Conservation (phyloP, 2,329 filamentous ascomycete genomes). For the Kalmusia sp. region DNA sequence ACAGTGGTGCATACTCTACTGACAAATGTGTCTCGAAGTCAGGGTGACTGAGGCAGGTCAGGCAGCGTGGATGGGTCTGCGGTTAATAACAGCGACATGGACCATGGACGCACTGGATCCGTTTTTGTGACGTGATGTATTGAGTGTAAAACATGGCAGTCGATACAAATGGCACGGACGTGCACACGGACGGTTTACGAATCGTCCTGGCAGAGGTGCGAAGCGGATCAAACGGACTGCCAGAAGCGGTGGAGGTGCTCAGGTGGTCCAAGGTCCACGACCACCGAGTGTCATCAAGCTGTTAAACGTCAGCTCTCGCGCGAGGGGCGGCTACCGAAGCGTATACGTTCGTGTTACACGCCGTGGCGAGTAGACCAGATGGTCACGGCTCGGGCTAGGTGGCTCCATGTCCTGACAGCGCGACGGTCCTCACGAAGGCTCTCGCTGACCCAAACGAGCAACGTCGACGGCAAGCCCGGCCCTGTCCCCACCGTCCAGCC, state of each 20-base stretch:
- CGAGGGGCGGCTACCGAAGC: not conserved
- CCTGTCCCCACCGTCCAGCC: slow-evolving; percentile 3
- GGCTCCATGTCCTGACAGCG: slow-evolving; percentile 11
- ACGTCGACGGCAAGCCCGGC: slow-evolving; percentile 12
- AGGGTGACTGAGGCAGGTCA: slow-evolving; percentile 21
- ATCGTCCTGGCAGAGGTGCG: slow-evolving; percentile 7
- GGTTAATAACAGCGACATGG: slow-evolving; percentile 15
- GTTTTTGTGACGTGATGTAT: slow-evolving; percentile 14
- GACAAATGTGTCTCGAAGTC: slow-evolving; percentile 28
- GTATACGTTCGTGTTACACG: slow-evolving; percentile 1
- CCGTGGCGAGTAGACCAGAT: slow-evolving; percentile 4
- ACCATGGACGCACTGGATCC: not conserved
- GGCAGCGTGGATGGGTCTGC: slow-evolving; percentile 13
- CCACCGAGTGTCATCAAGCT: slow-evolving; percentile 2
- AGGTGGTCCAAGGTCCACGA: slow-evolving; percentile 4
- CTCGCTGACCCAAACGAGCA: not conserved
- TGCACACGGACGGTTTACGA: slow-evolving; percentile 12
- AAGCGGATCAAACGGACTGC: slow-evolving; percentile 19
- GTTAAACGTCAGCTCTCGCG: slow-evolving; percentile 12
- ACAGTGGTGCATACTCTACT: slow-evolving; percentile 17
- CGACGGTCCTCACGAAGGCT: not conserved
- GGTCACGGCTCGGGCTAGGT: slow-evolving; percentile 1
- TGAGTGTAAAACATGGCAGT: slow-evolving; percentile 18
- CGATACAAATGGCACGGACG: slow-evolving; percentile 6
- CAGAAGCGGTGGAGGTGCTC: slow-evolving; percentile 13